These are phyloP conservation scores for Lepidium didymum DNA, from an alignment of 345 rosid species.

Conservation along the genomic window DNA sequence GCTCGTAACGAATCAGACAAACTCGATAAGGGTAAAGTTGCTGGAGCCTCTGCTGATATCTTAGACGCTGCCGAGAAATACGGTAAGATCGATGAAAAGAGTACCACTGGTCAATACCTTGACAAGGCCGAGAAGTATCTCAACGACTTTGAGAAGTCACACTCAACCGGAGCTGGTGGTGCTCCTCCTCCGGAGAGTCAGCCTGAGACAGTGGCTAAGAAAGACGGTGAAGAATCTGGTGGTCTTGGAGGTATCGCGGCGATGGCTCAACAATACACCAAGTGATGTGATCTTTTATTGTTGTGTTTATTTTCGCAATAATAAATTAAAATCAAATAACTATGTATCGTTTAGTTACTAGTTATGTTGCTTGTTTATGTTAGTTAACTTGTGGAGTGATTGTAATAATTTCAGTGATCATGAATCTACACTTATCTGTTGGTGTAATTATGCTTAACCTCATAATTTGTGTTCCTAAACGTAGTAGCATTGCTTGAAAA, in stretches of 20 bases:
- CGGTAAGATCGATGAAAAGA: conserved; percentile 57
- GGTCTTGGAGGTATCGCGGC: conserved; percentile 43
- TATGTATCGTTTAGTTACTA: not conserved
- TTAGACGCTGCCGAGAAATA: conserved; percentile 55
- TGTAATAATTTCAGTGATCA: conserved; percentile 1
- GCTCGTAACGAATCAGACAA: conserved; percentile 34
- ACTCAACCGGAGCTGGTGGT: conserved; percentile 31
- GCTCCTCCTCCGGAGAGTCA: not conserved
- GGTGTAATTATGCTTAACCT: not conserved
- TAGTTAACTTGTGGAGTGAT: not conserved
- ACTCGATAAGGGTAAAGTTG: conserved; percentile 50
- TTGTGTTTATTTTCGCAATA: not conserved
- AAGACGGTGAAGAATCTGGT: conserved; percentile 34
- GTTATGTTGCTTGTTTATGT: not conserved
- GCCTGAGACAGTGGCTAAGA: not conserved
- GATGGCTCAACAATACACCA: conserved; percentile 57
- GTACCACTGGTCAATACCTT: conserved; percentile 49
- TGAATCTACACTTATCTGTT: not conserved
- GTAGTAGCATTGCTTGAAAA: conserved; percentile 17
- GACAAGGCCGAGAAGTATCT: conserved; percentile 69
- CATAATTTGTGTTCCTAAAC: not conserved
- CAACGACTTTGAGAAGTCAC: conserved; percentile 38
- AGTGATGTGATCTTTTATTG: conserved; percentile 9
- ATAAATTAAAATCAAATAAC: not conserved
- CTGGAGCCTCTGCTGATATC: conserved; percentile 57